These are phyloP conservation scores for Anthoceros angustus DNA, from an alignment of 225 moss, liverwort and hornwort genomes.

Conservation along the genomic window DNA sequence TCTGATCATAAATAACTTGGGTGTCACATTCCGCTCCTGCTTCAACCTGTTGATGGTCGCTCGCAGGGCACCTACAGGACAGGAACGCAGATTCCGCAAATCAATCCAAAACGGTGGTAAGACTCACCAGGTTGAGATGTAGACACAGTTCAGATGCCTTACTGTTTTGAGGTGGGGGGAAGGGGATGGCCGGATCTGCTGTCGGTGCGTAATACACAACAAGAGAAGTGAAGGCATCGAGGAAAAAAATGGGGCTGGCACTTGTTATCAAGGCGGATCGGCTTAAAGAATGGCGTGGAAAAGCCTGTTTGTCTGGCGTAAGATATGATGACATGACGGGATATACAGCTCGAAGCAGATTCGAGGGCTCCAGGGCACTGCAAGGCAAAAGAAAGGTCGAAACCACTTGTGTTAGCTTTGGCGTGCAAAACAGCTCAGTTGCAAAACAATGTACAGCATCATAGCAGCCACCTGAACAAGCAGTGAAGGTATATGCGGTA, in stretches of 20 bases:
- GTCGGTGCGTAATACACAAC: constrained; percentile 94
- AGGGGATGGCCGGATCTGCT: constrained; percentile 80
- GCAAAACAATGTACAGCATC: not conserved
- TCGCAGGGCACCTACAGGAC: constrained; percentile 61
- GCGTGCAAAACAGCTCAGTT: not conserved
- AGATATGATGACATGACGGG: constrained; percentile 81
- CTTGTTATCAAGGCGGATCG: constrained; percentile 93
- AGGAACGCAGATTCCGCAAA: not conserved
- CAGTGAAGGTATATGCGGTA: constrained; percentile 93
- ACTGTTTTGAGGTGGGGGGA: constrained; percentile 99
- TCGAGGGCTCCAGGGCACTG: constrained; percentile 94
- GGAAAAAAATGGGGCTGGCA: constrained; percentile 95
- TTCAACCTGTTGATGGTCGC: constrained; percentile 70
- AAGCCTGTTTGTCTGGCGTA: constrained; percentile 93
- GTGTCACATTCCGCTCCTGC: constrained; percentile 90
- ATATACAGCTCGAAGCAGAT: constrained; percentile 72
- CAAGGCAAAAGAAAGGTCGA: constrained; percentile 8
- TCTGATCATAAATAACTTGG: constrained; percentile 77
- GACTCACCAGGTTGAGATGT: not conserved
- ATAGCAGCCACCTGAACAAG: constrained; percentile 51
- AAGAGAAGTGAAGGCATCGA: constrained; percentile 93
- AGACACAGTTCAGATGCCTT: constrained; percentile 18
- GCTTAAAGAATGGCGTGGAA: constrained; percentile 83
- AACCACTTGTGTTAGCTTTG: not conserved
- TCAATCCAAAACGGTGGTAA: not conserved